These are phyloP conservation scores for Leccinum rimulosum DNA, from an alignment of 768 basidiomycete genomes.

Conservation along the genomic window DNA sequence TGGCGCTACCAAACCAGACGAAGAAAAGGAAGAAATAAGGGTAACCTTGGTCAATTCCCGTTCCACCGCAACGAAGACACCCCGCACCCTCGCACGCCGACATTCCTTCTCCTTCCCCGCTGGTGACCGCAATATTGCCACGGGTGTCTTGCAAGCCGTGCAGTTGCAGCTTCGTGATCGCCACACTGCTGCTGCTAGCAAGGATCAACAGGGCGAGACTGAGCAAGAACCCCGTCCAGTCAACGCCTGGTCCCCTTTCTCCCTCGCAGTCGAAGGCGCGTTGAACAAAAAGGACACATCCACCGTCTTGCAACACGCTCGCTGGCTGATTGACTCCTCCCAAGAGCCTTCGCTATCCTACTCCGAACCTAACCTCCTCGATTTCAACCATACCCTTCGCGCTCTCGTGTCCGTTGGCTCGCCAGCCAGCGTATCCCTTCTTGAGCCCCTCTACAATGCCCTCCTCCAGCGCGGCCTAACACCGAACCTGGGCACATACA, in stretches of 20 bases:
- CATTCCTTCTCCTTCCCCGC: conserved; percentile 55
- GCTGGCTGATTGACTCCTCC: conserved; percentile 34
- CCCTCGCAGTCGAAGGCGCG: conserved; percentile 18
- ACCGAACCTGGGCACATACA: conserved; percentile 65
- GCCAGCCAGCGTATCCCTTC: conserved; percentile 47
- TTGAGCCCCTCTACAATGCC: conserved; percentile 69
- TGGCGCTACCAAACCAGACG: conserved; percentile 42
- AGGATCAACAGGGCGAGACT: conserved; percentile 17
- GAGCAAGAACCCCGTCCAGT: conserved; percentile 28
- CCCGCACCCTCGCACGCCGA: conserved; percentile 52
- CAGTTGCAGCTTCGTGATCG: conserved; percentile 60
- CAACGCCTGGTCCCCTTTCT: conserved; percentile 20
- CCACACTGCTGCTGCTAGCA: conserved; percentile 41
- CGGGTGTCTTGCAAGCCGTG: conserved; percentile 59
- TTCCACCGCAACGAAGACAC: conserved; percentile 29
- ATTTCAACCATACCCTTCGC: conserved; percentile 62
- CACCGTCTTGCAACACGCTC: conserved; percentile 15
- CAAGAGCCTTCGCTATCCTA: conserved; percentile 28
- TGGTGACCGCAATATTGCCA: conserved; percentile 35
- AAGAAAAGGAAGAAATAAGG: conserved; percentile 57
- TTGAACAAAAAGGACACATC: conserved; percentile 9
- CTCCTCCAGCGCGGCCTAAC: conserved; percentile 60
- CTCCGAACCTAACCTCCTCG: conserved; percentile 39
- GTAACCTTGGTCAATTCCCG: conserved; percentile 31
- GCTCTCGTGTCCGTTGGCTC: conserved; percentile 41